A percentile compares a stretch with the other conserved stretches of the same genome.
These are phyloP conservation scores for Plasmodium billcollinsi DNA, from an alignment of 169 alveolate species.

Conservation along the genomic window DNA sequence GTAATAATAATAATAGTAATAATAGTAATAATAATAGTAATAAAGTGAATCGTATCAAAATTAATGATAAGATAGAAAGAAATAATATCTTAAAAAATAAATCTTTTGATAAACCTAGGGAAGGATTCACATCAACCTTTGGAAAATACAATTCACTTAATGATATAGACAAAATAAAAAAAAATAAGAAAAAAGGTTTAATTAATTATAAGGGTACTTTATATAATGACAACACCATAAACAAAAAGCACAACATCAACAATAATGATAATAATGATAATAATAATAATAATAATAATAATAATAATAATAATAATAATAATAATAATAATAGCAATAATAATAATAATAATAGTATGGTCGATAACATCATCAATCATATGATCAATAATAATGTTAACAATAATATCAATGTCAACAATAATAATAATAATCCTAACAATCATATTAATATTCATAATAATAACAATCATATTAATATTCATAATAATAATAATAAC, in stretches of 20 bases:
- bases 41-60: constrained; percentile 3
- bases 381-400: background rate
- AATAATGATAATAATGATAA: background rate
- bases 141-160: constrained; percentile 30
- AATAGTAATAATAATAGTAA: background rate
- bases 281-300: background rate
- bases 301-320: background rate
- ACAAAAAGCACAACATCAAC: background rate
- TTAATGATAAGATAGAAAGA: constrained; percentile 17
- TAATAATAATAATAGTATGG: constrained; percentile 9
- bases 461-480: constrained; percentile 1
- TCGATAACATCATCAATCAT: too few relatives aligned
- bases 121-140: background rate
- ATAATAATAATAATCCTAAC: background rate
- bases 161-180: constrained; percentile 22
- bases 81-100: background rate
- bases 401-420: background rate
- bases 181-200: constrained; percentile 42
- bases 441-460: background rate
- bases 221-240: background rate
- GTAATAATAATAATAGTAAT: background rate
- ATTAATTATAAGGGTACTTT: constrained; percentile 10
- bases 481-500: background rate
- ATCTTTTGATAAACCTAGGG: constrained; percentile 6
- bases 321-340: background rate